Evolutionary conservation across 257 asterid species (phyloP), one percentile per base, ranked within the genome.

Genomic region (Dorcoceras hygrometricum): DNA sequence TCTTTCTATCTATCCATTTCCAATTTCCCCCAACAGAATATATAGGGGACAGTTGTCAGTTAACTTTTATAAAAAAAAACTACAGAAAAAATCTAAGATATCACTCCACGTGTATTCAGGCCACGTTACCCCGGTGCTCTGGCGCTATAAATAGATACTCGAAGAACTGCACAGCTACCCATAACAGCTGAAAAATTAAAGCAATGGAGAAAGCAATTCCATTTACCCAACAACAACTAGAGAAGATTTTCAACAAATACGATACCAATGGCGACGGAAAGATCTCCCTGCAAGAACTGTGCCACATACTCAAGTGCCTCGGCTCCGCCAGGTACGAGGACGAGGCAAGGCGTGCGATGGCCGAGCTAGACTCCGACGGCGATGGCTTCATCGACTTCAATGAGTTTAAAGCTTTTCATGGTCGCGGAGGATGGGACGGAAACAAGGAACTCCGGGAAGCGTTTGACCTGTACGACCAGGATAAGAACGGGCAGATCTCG

Each of bases 351-450:
- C 59, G 71, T 62, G 67, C 74, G 16, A 78, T 81, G 23, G 50
- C 28, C 70, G 89, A 59, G 50, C 77, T 68, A n/a, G 89, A 84
- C 25, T 3, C 51, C 1, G 71, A 84, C 66, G 77, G 80, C 8
- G 89, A 81, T 46, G 89, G 89, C 18, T 77, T 57, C 73, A 81
- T 84, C 4, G 82, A 81, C 61, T 72, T 81, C 3, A 77, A 79
- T 2, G 87, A 81, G 77, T 81, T 84, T 18, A 65, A 67, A 19
- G 70, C 73, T 31, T 61, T 20, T 6, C 69, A 72, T 3, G 28
- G 23, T 6, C 69, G 57, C 23, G 85, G 76, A 46, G 75, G 80
- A 7, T 82, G 82, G 1, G 80, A 59, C 43, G 70, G 53, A 64
- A 68, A 56, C 0, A 56, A 68, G 6, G 87, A 79, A 2, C 72